Evolutionary conservation across 805 yeast species (phyloP).

Genomic region (Candida odintsovae): DNA sequence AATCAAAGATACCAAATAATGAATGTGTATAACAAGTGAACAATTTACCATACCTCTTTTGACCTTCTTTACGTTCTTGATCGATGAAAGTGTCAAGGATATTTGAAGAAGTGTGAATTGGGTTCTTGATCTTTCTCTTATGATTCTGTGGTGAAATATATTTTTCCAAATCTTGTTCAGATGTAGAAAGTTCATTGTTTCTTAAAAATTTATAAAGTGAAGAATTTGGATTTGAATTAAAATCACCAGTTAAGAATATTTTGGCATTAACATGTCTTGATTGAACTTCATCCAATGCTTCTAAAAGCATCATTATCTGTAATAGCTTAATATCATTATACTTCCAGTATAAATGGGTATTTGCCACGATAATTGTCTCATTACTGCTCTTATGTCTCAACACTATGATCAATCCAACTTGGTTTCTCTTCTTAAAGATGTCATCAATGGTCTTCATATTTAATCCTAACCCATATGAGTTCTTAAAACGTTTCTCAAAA

Average conservation of each 20-base stretch:
- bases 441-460: constrained; percentile 3
- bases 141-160: constrained; percentile 18
- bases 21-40: constrained; percentile 44
- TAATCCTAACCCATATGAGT: neutral
- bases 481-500: constrained; percentile 1
- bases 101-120: constrained; percentile 24
- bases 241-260: constrained; percentile 49
- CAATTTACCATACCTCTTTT: constrained; percentile 9
- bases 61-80: neutral
- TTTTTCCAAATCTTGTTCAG: constrained; percentile 14
- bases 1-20: constrained; percentile 49
- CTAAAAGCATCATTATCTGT: constrained; percentile 43
- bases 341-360: constrained; percentile 61
- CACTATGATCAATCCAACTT: constrained; percentile 49
- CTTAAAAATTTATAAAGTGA: constrained; percentile 41
- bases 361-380: constrained; percentile 40
- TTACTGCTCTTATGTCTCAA: constrained; percentile 38
- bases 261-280: constrained; percentile 25
- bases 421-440: constrained; percentile 38
- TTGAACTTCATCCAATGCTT: constrained; percentile 26
- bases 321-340: constrained; percentile 48
- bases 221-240: constrained; percentile 47
- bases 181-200: constrained; percentile 11
- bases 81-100: constrained; percentile 24
- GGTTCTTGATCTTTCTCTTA: constrained; percentile 26